phyloP scores from a whole-genome alignment of 2,329 filamentous ascomycete species.

The Leptographium lundbergii region DNA sequence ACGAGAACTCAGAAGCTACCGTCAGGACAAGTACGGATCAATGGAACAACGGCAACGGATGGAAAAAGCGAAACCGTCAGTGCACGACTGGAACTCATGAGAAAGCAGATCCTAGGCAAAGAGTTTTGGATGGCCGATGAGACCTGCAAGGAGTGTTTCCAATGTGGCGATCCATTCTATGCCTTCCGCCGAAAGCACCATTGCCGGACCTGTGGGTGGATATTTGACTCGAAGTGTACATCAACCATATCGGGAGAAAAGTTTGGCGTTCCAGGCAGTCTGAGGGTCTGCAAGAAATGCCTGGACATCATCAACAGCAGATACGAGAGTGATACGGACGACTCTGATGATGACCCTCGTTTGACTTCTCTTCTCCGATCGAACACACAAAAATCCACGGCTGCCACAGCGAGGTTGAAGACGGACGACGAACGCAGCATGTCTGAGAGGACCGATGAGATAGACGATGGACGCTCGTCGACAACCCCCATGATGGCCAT shows the following conservation, averaged over 20 bases:
- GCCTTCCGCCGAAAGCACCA: slow-evolving; percentile 95
- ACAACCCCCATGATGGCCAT: slow-evolving; percentile 62
- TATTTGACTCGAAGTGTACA: slow-evolving; percentile 95
- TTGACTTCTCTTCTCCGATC: slow-evolving; percentile 50
- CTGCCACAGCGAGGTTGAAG: slow-evolving; percentile 21
- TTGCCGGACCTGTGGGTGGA: slow-evolving; percentile 92
- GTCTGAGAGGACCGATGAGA: slow-evolving; percentile 28
- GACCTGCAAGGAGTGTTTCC: slow-evolving; percentile 93
- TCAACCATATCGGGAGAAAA: slow-evolving; percentile 76
- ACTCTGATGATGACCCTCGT: slow-evolving; percentile 59
- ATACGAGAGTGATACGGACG: slow-evolving; percentile 77
- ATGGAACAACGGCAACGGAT: slow-evolving; percentile 43
- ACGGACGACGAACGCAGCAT: slow-evolving; percentile 27
- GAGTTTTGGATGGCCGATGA: slow-evolving; percentile 99
- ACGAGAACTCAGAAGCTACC: slow-evolving; percentile 30
- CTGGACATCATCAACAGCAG: slow-evolving; percentile 82
- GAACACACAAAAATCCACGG: slow-evolving; percentile 31
- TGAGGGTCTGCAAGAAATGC: slow-evolving; percentile 88
- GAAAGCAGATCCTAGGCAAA: slow-evolving; percentile 78
- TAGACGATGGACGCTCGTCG: slow-evolving; percentile 38
- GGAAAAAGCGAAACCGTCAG: slow-evolving; percentile 46
- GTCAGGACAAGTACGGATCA: slow-evolving; percentile 36
- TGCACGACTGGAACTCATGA: slow-evolving; percentile 56
- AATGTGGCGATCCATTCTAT: slow-evolving; percentile 79
- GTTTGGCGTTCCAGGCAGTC: slow-evolving; percentile 73